Base-by-base conservation (phyloP, 495 filamentous ascomycete genomes). In the Hyaloscypha bicolor region DNA sequence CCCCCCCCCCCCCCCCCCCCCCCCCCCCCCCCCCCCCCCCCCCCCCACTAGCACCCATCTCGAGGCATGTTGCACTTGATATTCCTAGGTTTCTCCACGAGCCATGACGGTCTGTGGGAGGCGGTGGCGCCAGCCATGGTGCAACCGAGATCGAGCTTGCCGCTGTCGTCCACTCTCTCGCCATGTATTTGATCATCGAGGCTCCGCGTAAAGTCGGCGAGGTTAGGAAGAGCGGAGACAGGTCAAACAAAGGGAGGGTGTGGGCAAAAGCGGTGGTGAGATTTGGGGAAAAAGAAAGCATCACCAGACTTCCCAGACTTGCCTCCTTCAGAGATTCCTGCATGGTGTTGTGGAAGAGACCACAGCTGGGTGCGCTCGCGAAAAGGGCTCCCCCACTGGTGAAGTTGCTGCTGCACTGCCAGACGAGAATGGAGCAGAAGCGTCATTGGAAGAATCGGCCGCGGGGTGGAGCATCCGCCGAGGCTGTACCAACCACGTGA, bases 41-140 rank as follows among this genome's bases (percentile, higher is more conserved):
- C n/a, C n/a, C n/a, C n/a, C n/a, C n/a, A n/a, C 66, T 60, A 59
- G 25, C 11, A 16, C 30, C 19, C 53, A 51, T 30, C 48, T 32
- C 6, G 55, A 31, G 55, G 25, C 30, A 60, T 14, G 25, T 22
- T 51, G 22, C 19, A 48, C 42, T 39, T 22, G 39, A 45, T 12
- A 65, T 52, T 3, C 25, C 67, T 58, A 65, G 67, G 56, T 65
- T 69, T 69, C 67, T 69, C 67, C 63, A 57, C 63, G 58, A 64
- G 33, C 35, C 33, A n/a, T 6, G n/a, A 52, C 33, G 55, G 62
- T 30, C 29, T 33, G 25, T 25, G 45, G 32, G 30, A 55, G 52
- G 30, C 25, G 63, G 67, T 65, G 67, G 62, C 45, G 62, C 37
- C 21, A 51, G n/a, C 48, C 35, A 3, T 48, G 5, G 57, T 35